A percentile compares a stretch with the other conserved stretches of the same genome.
phyloP scores from a whole-genome alignment of 2,329 filamentous ascomycete species.

The Cercospora sojina region DNA sequence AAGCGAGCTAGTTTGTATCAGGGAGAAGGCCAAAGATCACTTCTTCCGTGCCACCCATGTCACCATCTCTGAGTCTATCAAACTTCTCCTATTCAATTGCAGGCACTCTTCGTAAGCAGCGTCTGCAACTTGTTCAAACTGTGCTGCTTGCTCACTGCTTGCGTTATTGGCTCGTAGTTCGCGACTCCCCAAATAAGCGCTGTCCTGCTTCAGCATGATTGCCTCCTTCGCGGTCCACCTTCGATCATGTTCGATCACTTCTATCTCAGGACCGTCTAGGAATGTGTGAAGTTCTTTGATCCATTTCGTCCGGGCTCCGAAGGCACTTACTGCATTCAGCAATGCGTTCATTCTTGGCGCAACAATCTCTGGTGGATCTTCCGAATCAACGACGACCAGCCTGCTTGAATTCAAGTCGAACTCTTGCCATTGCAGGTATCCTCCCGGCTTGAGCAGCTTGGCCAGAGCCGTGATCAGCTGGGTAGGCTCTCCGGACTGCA shows the following conservation, averaged over 20 bases:
- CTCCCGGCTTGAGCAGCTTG: conserved; percentile 5
- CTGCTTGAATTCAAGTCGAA: background rate
- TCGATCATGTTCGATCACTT: background rate
- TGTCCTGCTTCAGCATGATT: conserved; percentile 3
- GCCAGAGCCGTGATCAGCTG: background rate
- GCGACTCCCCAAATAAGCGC: background rate
- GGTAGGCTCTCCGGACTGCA: background rate
- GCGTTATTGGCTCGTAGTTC: background rate
- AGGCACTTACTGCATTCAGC: background rate
- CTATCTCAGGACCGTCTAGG: background rate
- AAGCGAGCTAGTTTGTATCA: background rate
- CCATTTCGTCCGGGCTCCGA: background rate
- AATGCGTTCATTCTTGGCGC: background rate
- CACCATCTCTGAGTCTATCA: background rate
- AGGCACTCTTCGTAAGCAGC: background rate
- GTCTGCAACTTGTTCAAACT: background rate
- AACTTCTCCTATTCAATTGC: background rate
- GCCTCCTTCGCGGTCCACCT: background rate
- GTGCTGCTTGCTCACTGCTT: background rate
- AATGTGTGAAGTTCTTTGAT: background rate
- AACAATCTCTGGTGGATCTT: background rate
- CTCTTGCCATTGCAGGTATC: conserved; percentile 16
- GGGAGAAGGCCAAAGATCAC: background rate
- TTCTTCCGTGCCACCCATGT: conserved; percentile 5
- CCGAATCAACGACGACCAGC: background rate